Evolutionary conservation across 2,329 filamentous ascomycete species (phyloP).

Genomic region (Hirsutella rhossiliensis): DNA sequence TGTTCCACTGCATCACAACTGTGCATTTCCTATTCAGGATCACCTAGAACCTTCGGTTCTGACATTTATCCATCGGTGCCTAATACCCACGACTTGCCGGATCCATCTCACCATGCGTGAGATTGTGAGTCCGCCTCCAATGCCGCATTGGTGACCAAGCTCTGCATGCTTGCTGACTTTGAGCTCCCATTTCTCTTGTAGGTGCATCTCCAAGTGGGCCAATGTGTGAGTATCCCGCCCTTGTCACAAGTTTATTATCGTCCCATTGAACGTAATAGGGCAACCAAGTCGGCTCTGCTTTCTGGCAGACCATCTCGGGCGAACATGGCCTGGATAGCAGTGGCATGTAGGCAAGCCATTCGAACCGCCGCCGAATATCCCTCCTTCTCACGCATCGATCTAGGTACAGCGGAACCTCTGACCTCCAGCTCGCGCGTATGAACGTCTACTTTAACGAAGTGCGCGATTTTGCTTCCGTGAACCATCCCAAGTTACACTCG

Average conservation of each 20-base stretch:
- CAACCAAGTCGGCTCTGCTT: slow-evolving; percentile 99
- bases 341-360: slow-evolving; percentile 45
- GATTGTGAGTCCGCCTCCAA: slow-evolving; percentile 41
- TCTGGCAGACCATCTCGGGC: slow-evolving; percentile 86
- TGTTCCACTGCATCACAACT: no score
- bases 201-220: slow-evolving; percentile 99
- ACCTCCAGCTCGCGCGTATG: slow-evolving; percentile 99
- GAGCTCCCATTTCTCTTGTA: slow-evolving; percentile 41
- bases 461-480: slow-evolving; percentile 9
- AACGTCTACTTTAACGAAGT: slow-evolving; percentile 95
- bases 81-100: not conserved
- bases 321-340: slow-evolving; percentile 96
- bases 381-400: not conserved
- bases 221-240: slow-evolving; percentile 61
- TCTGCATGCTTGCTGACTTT: not conserved
- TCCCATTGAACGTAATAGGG: slow-evolving; percentile 50
- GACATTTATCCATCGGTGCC: no score
- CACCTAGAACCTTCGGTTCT: no score
- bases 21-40: no score
- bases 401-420: slow-evolving; percentile 88
- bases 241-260: slow-evolving; percentile 21
- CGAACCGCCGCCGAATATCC: not conserved
- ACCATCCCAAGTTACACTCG: not conserved
- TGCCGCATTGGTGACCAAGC: not conserved
- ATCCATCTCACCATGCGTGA: slow-evolving; percentile 46